Evolutionary conservation across 1,139 yeast species (phyloP).

Genomic region (Lodderomyces metapsilosis): DNA sequence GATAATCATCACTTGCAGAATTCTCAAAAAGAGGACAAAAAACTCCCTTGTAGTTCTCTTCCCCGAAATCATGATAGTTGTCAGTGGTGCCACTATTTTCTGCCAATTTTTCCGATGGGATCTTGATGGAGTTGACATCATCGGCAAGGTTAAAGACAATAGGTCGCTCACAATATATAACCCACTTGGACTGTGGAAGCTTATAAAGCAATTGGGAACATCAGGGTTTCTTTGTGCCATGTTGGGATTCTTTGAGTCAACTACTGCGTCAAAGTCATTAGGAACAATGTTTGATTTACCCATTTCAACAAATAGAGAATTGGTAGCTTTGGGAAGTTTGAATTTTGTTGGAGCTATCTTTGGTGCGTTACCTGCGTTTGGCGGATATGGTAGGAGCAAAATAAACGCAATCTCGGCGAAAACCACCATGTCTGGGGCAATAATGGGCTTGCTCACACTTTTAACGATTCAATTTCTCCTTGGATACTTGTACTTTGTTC

Average conservation of each 20-base stretch:
- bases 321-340: constrained; percentile 79
- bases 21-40: constrained; percentile 37
- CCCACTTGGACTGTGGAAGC: constrained; percentile 29
- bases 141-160: constrained; percentile 59
- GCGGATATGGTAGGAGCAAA: constrained; percentile 93
- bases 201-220: constrained; percentile 46
- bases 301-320: constrained; percentile 70
- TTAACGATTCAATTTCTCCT: constrained; percentile 62
- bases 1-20: constrained; percentile 39
- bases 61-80: constrained; percentile 84
- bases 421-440: constrained; percentile 78
- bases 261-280: constrained; percentile 83
- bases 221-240: constrained; percentile 77
- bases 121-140: constrained; percentile 57
- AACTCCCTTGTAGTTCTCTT: constrained; percentile 46
- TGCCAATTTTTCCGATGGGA: constrained; percentile 58
- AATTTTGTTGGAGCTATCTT: constrained; percentile 66
- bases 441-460: constrained; percentile 74
- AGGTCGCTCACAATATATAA: constrained; percentile 27
- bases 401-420: constrained; percentile 84
- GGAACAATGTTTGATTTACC: constrained; percentile 68
- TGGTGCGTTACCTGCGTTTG: constrained; percentile 90
- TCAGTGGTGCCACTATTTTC: constrained; percentile 58
- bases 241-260: constrained; percentile 89
- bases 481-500: constrained; percentile 68